A percentile compares a stretch with the other conserved stretches of the same genome.
Conservation (phyloP, 305 asterid genomes). For the Fraxinus sp. region DNA sequence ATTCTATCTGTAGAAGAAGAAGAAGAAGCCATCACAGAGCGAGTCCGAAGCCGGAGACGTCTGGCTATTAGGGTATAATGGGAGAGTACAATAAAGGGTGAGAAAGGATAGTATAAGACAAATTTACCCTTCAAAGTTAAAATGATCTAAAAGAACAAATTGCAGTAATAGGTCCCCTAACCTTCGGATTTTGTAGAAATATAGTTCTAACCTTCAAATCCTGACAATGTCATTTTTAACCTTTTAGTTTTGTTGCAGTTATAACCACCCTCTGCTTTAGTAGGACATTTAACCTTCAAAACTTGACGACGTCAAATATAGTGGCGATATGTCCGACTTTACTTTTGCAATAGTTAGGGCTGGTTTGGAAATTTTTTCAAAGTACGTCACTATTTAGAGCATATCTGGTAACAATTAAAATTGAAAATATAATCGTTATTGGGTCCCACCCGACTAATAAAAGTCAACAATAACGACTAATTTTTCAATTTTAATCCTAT, state of each 20-base stretch:
- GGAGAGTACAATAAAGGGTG: neutral
- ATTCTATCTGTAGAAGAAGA: slow-evolving; percentile 27
- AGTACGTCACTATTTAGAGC: too few relatives aligned
- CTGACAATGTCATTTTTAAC: neutral
- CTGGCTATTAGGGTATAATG: neutral
- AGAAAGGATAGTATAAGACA: neutral
- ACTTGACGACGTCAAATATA: neutral
- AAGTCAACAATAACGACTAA: too few relatives aligned
- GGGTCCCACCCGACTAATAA: too few relatives aligned
- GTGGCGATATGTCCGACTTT: neutral
- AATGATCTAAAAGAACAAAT: neutral
- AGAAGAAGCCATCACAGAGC: slow-evolving; percentile 30
- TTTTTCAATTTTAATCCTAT: too few relatives aligned
- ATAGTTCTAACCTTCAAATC: neutral
- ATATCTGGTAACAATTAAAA: too few relatives aligned
- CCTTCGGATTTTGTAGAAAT: neutral
- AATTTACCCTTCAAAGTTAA: neutral
- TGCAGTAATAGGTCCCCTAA: neutral
- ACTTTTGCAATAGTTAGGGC: neutral
- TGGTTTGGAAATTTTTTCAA: neutral
- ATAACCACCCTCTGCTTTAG: neutral
- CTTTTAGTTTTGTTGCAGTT: neutral
- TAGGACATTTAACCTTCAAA: neutral
- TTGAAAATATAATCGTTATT: too few relatives aligned
- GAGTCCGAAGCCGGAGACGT: neutral